These are phyloP conservation scores for Maudiozyma barnettii DNA, from an alignment of 805 yeast genomes.

Conservation along the genomic window DNA sequence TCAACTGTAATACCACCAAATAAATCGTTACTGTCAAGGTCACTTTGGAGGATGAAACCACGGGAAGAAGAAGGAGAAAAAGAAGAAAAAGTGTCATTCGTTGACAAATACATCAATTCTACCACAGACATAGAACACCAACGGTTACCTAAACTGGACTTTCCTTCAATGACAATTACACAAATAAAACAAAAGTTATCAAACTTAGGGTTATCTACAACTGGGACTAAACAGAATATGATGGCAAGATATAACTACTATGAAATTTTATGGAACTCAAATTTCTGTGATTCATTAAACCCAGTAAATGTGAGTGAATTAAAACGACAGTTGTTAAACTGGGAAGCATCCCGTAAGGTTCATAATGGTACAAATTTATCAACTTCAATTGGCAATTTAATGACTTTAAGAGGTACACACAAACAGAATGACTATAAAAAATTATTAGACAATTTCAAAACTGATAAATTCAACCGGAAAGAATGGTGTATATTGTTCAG, in stretches of 20 bases:
- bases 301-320: conserved; percentile 54
- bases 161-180: conserved; percentile 45
- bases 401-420: conserved; percentile 31
- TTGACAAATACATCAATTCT: conserved; percentile 17
- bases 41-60: background rate
- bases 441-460: conserved; percentile 29
- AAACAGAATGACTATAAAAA: conserved; percentile 19
- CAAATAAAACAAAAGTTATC: conserved; percentile 53
- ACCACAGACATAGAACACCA: conserved; percentile 33
- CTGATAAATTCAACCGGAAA: conserved; percentile 38
- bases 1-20: background rate
- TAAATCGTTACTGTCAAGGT: background rate
- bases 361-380: conserved; percentile 11
- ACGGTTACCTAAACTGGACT: conserved; percentile 56
- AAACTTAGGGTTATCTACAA: conserved; percentile 44
- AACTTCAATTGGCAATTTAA: conserved; percentile 10
- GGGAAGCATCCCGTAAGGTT: conserved; percentile 44
- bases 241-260: conserved; percentile 71
- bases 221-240: conserved; percentile 54
- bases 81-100: conserved; percentile 7
- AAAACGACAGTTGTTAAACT: conserved; percentile 46
- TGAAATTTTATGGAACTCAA: conserved; percentile 70
- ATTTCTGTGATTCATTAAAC: conserved; percentile 52
- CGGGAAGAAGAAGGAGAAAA: background rate
- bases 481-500: conserved; percentile 36